Base-by-base conservation (phyloP, 2,329 filamentous ascomycete genomes). In the Cadophora gregata region DNA sequence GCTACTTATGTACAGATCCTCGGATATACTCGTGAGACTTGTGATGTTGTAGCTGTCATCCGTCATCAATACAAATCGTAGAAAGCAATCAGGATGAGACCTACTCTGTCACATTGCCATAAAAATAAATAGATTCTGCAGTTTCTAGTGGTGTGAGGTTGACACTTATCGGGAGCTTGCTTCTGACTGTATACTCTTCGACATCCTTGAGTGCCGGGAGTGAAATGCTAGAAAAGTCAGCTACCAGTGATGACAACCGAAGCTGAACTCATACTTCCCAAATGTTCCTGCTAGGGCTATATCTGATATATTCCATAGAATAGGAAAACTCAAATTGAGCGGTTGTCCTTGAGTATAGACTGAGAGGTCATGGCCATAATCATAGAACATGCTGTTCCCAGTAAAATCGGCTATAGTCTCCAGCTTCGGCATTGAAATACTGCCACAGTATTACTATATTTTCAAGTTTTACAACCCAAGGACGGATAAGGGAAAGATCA, bases 61-160 rank as follows among this genome's bases (percentile, higher is more conserved):
- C 27, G 21, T 16, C 8, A 6, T 59, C 38, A 59, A 9, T 45
- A 42, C 12, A 10, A 27, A 10, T 3, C 21, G 21, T n/a, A n/a
- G n/a, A n/a, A 16, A 8, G 6, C 24, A 25, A 16, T 4, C 4
- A n/a, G 8, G 31, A 4, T 25, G 4, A 25, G 33, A 59, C 55
- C 14, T 38, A 59, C 56, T 29, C 24, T 9, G 56, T 27, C 12
- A 59, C n/a, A 29, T 42, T 59, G 42, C 56, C 56, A 4, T 27
- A 19, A 24, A 59, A 33, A n/a, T 1, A 27, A 38, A 59, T 14
- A 4, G 7, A 8, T 16, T 45, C 38, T 9, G 56, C 56, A 12
- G 19, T 45, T n/a, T 59, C 56, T 6, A 59, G 56, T 42, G 56
- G 56, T 24, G 33, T n/a, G 29, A 59, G 21, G n/a, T 59, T 45